Evolutionary conservation across 2,329 filamentous ascomycete species (phyloP).

Genomic region (Neocucurbitaria cava): DNA sequence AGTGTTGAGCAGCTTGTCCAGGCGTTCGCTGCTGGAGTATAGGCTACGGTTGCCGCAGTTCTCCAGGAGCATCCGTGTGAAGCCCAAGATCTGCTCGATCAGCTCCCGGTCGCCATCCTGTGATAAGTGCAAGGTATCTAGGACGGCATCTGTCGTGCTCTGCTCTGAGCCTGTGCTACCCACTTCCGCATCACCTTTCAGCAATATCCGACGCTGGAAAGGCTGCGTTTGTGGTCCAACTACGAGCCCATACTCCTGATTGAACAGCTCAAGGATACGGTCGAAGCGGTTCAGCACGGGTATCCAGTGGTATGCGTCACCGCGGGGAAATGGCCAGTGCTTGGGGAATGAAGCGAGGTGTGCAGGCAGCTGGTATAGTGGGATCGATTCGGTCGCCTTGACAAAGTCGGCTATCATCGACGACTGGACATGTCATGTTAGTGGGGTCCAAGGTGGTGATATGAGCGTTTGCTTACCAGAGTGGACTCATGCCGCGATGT

Average conservation of each 20-base stretch:
- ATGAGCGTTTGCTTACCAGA: slow-evolving; percentile 48
- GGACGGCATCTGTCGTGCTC: slow-evolving; percentile 56
- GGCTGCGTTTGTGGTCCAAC: slow-evolving; percentile 80
- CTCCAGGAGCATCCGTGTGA: slow-evolving; percentile 86
- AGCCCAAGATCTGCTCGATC: slow-evolving; percentile 79
- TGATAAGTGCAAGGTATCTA: slow-evolving; percentile 66
- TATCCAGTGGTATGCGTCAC: slow-evolving; percentile 98
- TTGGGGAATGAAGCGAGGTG: slow-evolving; percentile 82
- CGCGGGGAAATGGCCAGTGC: slow-evolving; percentile 93
- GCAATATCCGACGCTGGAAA: slow-evolving; percentile 72
- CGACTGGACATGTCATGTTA: slow-evolving; percentile 65
- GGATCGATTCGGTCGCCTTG: slow-evolving; percentile 69
- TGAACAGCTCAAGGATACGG: slow-evolving; percentile 81
- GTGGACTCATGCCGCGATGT: slow-evolving; percentile 62
- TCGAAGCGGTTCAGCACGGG: slow-evolving; percentile 93
- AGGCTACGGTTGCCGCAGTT: slow-evolving; percentile 97
- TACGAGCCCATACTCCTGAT: slow-evolving; percentile 78
- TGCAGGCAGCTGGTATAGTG: slow-evolving; percentile 77
- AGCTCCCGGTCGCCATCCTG: slow-evolving; percentile 81
- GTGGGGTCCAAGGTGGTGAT: background rate
- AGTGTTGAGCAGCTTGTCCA: slow-evolving; percentile 88
- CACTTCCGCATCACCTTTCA: slow-evolving; percentile 63
- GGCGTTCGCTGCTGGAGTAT: slow-evolving; percentile 89
- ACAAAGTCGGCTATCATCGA: slow-evolving; percentile 86
- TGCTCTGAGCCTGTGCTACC: slow-evolving; percentile 28